Evolutionary conservation across 306 rosid genomes (phyloP).

Genomic region (Cyclanthera cordifolia): DNA sequence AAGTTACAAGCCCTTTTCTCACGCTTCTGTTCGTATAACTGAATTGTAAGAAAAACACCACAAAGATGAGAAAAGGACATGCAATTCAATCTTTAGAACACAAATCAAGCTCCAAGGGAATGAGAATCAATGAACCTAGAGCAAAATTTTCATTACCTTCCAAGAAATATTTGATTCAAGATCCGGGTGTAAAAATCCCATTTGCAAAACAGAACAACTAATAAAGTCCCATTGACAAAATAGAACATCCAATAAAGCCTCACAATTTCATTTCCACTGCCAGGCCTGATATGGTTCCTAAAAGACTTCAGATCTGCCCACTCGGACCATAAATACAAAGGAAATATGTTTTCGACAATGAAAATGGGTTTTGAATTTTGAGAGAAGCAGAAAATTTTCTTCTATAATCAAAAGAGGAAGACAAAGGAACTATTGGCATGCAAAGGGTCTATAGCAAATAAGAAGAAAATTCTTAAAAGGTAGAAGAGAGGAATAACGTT

Average conservation of each 20-base stretch:
- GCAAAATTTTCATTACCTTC: neutral
- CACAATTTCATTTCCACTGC: neutral
- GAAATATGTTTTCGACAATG: neutral
- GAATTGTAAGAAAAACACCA: neutral
- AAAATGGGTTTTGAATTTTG: neutral
- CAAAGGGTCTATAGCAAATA: neutral
- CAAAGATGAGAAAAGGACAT: neutral
- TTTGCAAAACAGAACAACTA: neutral
- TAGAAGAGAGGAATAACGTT: neutral
- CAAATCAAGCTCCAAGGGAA: neutral
- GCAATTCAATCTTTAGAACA: neutral
- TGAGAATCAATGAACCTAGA: neutral
- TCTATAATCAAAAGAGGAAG: neutral
- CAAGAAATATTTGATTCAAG: neutral
- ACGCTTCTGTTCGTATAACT: neutral
- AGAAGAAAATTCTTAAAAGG: neutral
- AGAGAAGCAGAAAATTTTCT: neutral
- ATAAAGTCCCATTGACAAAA: neutral
- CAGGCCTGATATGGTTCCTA: neutral
- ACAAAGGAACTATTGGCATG: neutral
- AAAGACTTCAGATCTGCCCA: neutral
- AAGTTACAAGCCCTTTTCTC: neutral
- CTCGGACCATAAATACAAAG: neutral
- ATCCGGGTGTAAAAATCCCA: neutral
- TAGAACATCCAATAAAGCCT: neutral